Evolutionary conservation across 1,139 yeast genomes (phyloP).

Genomic region (Blastobotrys raffinosifermentans): DNA sequence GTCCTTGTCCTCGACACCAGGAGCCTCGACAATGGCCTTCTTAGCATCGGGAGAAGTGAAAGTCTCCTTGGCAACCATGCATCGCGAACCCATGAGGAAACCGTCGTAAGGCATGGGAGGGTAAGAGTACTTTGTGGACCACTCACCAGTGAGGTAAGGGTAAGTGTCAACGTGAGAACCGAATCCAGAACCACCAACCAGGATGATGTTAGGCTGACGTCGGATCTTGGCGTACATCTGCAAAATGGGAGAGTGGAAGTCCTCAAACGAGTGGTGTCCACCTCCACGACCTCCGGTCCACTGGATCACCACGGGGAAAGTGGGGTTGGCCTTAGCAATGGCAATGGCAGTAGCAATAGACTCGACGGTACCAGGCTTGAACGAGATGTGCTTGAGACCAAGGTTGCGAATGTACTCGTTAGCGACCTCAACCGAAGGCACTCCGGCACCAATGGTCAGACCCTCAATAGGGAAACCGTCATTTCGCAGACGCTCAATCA

Average conservation of each 20-base stretch:
- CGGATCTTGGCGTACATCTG: slow-evolving; percentile 95
- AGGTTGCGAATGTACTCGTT: slow-evolving; percentile 89
- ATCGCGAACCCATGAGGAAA: slow-evolving; percentile 91
- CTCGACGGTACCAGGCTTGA: slow-evolving; percentile 97
- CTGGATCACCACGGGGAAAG: slow-evolving; percentile 92
- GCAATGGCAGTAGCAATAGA: slow-evolving; percentile 80
- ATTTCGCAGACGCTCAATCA: slow-evolving; percentile 80
- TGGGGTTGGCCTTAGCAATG: slow-evolving; percentile 93
- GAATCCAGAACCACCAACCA: slow-evolving; percentile 97
- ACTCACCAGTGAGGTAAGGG: slow-evolving; percentile 94
- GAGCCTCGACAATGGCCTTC: slow-evolving; percentile 79
- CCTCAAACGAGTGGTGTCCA: slow-evolving; percentile 99
- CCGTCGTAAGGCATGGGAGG: slow-evolving; percentile 99
- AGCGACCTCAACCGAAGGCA: slow-evolving; percentile 95
- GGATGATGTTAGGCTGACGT: slow-evolving; percentile 79
- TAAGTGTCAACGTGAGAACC: slow-evolving; percentile 96
- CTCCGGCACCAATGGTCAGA: slow-evolving; percentile 98
- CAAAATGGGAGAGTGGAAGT: slow-evolving; percentile 94
- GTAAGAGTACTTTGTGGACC: slow-evolving; percentile 80
- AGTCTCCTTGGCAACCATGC: slow-evolving; percentile 96
- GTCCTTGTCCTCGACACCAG: slow-evolving; percentile 80
- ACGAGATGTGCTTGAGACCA: slow-evolving; percentile 89
- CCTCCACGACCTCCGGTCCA: slow-evolving; percentile 99
- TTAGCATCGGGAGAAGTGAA: slow-evolving; percentile 92
- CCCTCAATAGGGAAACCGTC: slow-evolving; percentile 96